Evolutionary conservation across 1,139 yeast genomes (phyloP).

Genomic region (Geotrichum armillariae): DNA sequence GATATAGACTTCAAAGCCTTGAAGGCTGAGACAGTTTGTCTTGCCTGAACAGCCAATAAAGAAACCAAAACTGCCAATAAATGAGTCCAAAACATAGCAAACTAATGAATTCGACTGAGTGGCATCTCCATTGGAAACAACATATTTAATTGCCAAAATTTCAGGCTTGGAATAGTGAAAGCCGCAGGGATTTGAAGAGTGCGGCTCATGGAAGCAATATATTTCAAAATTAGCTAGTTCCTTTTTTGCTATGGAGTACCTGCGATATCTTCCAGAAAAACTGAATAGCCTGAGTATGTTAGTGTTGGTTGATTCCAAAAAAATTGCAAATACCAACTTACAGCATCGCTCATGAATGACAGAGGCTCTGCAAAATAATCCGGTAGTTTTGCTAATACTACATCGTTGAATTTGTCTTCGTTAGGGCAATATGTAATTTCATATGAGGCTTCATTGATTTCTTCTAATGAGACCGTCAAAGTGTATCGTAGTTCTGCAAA

Average conservation of each 20-base stretch:
- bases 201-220: too few species aligned
- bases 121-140: too few species aligned
- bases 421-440: conserved; percentile 18
- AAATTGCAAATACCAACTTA: conserved; percentile 1
- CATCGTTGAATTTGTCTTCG: conserved; percentile 5
- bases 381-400: conserved; percentile 15
- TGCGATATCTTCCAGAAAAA: conserved; percentile 19
- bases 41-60: too few species aligned
- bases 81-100: too few species aligned
- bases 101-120: too few species aligned
- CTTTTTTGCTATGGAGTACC: conserved; percentile 7
- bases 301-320: neutral
- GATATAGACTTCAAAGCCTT: too few species aligned
- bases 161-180: too few species aligned
- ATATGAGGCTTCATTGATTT: conserved; percentile 6
- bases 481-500: conserved; percentile 15
- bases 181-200: too few species aligned
- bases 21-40: too few species aligned
- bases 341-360: conserved; percentile 17
- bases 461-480: conserved; percentile 10
- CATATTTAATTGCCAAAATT: too few species aligned
- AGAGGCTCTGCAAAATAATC: conserved; percentile 19
- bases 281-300: conserved; percentile 15
- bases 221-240: too few species aligned
- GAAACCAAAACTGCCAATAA: too few species aligned